phyloP scores from a whole-genome alignment of 495 filamentous ascomycete species.

The Penicillium flavigenum region DNA sequence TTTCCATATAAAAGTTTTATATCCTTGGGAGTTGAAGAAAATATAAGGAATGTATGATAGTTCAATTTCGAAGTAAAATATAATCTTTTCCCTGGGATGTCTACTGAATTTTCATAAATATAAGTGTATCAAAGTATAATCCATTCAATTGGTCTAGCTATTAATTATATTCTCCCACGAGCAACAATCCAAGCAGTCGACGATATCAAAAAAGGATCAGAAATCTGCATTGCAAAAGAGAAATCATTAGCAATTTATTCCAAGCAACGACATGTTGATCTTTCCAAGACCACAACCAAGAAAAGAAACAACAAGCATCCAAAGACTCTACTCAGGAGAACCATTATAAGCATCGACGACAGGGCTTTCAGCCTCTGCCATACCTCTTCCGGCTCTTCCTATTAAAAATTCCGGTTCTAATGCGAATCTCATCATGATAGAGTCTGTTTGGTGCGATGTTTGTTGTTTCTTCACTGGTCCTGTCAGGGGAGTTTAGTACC shows the following conservation, averaged over 20 bases:
- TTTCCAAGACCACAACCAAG: slow-evolving; percentile 2
- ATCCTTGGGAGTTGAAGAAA: slow-evolving; percentile 41
- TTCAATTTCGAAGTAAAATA: slow-evolving; percentile 17
- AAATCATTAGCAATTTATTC: slow-evolving; percentile 14
- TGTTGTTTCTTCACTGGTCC: slow-evolving; percentile 14
- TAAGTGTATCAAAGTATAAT: not conserved
- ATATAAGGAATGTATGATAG: slow-evolving; percentile 35
- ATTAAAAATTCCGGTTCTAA: slow-evolving; percentile 45
- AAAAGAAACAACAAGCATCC: slow-evolving; percentile 20
- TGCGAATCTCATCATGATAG: slow-evolving; percentile 44
- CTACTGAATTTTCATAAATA: not conserved
- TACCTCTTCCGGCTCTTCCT: slow-evolving; percentile 58
- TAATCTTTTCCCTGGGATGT: not conserved
- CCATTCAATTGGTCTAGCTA: slow-evolving; percentile 1
- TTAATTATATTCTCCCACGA: not conserved
- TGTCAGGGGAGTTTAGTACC: not conserved
- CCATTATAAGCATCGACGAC: slow-evolving; percentile 56
- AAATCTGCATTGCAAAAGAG: slow-evolving; percentile 6
- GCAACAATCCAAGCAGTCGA: not conserved
- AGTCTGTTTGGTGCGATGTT: slow-evolving; percentile 21
- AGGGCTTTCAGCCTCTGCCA: slow-evolving; percentile 34
- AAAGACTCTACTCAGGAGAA: slow-evolving; percentile 45
- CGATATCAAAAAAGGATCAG: not conserved
- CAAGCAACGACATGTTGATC: slow-evolving; percentile 1
- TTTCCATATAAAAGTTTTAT: slow-evolving; percentile 47